phyloP scores from a whole-genome alignment of 164 flowering plant genomes.

The Buxus sempervirens region DNA sequence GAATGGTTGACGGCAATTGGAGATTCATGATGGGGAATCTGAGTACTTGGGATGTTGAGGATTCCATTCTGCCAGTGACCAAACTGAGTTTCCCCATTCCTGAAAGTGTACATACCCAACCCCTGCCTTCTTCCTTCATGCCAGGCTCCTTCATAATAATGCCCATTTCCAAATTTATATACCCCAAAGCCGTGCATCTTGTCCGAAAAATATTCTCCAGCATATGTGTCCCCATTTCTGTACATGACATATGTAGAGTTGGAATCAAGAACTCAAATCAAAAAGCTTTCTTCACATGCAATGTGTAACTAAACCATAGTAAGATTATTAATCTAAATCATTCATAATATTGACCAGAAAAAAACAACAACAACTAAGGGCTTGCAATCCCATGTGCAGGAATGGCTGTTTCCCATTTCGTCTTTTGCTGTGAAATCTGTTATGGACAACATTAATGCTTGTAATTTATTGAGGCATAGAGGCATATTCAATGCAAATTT shows the following conservation, averaged over 20 bases:
- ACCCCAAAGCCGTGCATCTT: conserved; percentile 98
- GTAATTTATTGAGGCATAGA: too few species aligned
- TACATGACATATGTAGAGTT: not conserved
- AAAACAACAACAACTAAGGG: not conserved
- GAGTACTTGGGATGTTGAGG: conserved; percentile 56
- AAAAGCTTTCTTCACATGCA: not conserved
- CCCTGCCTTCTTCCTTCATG: conserved; percentile 37
- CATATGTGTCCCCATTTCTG: conserved; percentile 89
- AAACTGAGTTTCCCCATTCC: conserved; percentile 72
- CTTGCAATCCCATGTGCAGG: not conserved
- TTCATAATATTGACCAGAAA: not conserved
- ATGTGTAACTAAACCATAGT: too few species aligned
- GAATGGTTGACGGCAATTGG: conserved; percentile 56
- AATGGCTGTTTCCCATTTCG: not conserved
- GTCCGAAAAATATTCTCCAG: conserved; percentile 96
- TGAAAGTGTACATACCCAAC: conserved; percentile 38
- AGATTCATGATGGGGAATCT: conserved; percentile 45
- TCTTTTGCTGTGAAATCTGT: not conserved
- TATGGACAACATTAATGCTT: too few species aligned
- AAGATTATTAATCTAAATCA: not conserved
- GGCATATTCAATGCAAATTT: too few species aligned
- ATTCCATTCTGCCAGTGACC: conserved; percentile 94
- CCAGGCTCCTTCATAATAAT: conserved; percentile 37
- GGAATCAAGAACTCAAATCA: not conserved
- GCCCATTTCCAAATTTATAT: conserved; percentile 82